Percentiles rank a stretch among this genome's conserved stretches.
These are phyloP conservation scores for Agaricales sp. DNA, from an alignment of 1,284 basidiomycete species.

Conservation along the genomic window DNA sequence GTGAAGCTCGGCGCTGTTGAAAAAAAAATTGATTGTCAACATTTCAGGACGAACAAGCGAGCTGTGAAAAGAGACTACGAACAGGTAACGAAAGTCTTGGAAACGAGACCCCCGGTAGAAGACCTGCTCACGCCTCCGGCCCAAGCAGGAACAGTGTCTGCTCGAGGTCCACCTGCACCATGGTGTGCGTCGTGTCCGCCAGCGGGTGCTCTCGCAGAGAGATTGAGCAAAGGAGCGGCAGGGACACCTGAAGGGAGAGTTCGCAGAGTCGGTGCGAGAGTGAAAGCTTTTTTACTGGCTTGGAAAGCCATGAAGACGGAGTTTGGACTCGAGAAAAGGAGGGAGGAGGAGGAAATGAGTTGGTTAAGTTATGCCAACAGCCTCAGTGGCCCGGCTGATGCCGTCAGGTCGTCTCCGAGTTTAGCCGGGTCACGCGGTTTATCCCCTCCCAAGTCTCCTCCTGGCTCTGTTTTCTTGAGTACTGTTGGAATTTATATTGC, in stretches of 20 bases:
- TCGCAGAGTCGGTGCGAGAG: slow-evolving; percentile 75
- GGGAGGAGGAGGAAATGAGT: too few relatives aligned
- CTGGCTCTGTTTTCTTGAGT: too few relatives aligned
- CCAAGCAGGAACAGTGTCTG: slow-evolving; percentile 61
- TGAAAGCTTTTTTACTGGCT: slow-evolving; percentile 72
- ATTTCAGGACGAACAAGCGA: too few relatives aligned
- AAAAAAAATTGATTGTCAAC: slow-evolving; percentile 11
- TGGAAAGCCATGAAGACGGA: slow-evolving; percentile 24
- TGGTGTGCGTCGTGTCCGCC: slow-evolving; percentile 56
- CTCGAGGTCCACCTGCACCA: slow-evolving; percentile 42
- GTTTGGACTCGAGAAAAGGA: too few relatives aligned
- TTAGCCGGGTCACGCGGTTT: too few relatives aligned
- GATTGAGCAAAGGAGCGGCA: slow-evolving; percentile 55
- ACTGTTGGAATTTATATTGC: too few relatives aligned
- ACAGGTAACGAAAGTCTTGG: slow-evolving; percentile 67
- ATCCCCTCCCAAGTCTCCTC: too few relatives aligned
- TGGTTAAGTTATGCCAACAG: too few relatives aligned
- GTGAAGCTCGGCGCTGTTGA: slow-evolving; percentile 34
- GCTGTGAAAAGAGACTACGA: slow-evolving; percentile 21
- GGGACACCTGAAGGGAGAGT: slow-evolving; percentile 69
- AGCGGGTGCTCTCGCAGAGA: slow-evolving; percentile 52
- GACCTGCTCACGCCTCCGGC: slow-evolving; percentile 47
- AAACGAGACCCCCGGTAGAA: slow-evolving; percentile 47
- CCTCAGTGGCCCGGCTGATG: too few relatives aligned
- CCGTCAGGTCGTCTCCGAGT: too few relatives aligned